Conservation (phyloP, 1,284 basidiomycete species). For the Fomitopsis schrenkii region DNA sequence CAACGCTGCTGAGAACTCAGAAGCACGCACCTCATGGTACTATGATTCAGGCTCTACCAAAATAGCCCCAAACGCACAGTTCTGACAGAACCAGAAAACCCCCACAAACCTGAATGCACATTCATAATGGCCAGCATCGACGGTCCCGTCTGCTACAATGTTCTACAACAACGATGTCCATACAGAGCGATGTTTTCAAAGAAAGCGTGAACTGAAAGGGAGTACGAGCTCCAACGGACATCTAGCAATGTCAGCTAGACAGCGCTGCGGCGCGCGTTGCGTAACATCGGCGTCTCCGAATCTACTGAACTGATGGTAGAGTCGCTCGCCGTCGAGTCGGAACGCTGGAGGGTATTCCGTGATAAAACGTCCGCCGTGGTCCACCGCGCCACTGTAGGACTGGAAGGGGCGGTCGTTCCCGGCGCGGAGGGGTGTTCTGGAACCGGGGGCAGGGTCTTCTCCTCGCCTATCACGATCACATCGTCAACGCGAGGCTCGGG, state of each 20-base stretch:
- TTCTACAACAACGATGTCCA: no score
- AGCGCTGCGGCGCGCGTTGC: conserved; percentile 2
- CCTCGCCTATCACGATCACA: no score
- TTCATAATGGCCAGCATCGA: no score
- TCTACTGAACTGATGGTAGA: conserved; percentile 8
- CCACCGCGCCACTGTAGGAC: neutral
- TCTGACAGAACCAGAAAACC: neutral
- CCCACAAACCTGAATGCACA: neutral
- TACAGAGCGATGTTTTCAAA: no score
- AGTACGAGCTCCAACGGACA: no score
- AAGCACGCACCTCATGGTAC: no score
- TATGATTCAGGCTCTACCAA: no score
- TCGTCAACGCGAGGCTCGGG: neutral
- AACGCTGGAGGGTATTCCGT: neutral
- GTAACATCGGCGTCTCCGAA: conserved; percentile 14
- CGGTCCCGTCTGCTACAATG: no score
- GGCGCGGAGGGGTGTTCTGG: neutral
- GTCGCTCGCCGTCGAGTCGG: neutral
- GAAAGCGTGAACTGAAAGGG: no score
- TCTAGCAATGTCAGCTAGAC: no score
- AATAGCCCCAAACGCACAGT: no score
- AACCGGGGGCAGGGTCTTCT: conserved; percentile 1
- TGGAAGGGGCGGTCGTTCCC: neutral
- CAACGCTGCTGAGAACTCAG: no score
- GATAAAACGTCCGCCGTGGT: neutral